Conservation (phyloP, 164 flowering plant species). For the Vitis riparia region DNA sequence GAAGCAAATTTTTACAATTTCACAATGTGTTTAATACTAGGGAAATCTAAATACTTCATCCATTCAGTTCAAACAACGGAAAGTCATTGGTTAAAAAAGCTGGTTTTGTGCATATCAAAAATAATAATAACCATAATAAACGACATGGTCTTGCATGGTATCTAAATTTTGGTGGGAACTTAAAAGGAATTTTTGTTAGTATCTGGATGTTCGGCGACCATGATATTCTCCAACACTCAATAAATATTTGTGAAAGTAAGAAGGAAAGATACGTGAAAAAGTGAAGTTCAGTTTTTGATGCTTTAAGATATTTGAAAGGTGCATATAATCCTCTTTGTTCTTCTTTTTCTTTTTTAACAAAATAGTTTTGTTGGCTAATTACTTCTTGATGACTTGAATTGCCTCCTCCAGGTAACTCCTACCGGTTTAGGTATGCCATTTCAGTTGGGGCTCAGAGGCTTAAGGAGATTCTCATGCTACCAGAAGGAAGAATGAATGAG, state of each 20-base stretch:
- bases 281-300: not conserved
- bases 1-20: too few relatives aligned
- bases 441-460: conserved; percentile 28
- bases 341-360: not conserved
- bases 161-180: not conserved
- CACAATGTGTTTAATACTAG: too few relatives aligned
- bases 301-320: not conserved
- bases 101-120: too few relatives aligned
- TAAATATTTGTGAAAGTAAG: not conserved
- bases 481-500: conserved; percentile 18
- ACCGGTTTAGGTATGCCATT: conserved; percentile 28
- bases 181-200: not conserved
- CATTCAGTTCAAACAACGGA: too few relatives aligned
- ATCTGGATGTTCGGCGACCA: not conserved
- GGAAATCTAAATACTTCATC: too few relatives aligned
- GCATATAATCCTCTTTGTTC: not conserved
- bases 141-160: not conserved
- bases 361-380: not conserved
- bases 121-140: too few relatives aligned
- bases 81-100: too few relatives aligned
- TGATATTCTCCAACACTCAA: not conserved
- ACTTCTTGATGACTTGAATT: not conserved
- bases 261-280: too few relatives aligned
- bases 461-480: conserved; percentile 21
- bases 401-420: conserved; percentile 23